Evolutionary conservation across 192 early-diverging fungal genomes (phyloP), one percentile per base, ranked within the genome.

Genomic region (Backusella tuberculispora): DNA sequence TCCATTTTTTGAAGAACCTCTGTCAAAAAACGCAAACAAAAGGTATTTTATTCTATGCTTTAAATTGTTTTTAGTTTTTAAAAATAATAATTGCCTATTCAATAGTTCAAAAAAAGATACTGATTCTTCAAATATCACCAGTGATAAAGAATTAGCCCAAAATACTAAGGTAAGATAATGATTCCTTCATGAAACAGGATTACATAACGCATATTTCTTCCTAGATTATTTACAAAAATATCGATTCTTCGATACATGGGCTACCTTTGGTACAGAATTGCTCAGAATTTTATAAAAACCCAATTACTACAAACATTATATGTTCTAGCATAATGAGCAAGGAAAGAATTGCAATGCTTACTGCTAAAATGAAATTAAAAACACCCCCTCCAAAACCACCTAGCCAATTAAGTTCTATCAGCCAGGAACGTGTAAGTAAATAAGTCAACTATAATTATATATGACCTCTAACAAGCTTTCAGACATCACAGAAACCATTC

Each of bases 371-470:
- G 53, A 24, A 60, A 14, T 24, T 21, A 5, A 60, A 60, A 10
- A 24, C 53, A 24, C 53, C 53, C 13, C 53, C 53, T 60, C 53
- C 53, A 60, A 60, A 60, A 24, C 53, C 53, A 1, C 53, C 53
- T 24, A 60, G 19, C 5, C 53, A 60, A 60, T 12, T 26, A 13
- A 60, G 53, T 19, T 60, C 24, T 5, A 24, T 60, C 4, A 26
- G 9, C 53, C 53, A 60, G 21, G 53, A 26, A 26, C 24, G 26
- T 60, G 53, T 60, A 60, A 13, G 53, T 60, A 60, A 26, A 19
- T 60, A 34, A 0, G 2, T 60, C 10, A 4, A 14, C 4, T 26
- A 5, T 10, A 24, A 12, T 60, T 26, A 24, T 24, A 43, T 60
- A 6, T 24, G 26, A 26, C 2, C 8, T 10, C 21, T 60, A 60